Evolutionary conservation across 2,329 filamentous ascomycete species (phyloP), one percentile per base, ranked within the genome.

Genomic region (Tolypocladium endophyticum): DNA sequence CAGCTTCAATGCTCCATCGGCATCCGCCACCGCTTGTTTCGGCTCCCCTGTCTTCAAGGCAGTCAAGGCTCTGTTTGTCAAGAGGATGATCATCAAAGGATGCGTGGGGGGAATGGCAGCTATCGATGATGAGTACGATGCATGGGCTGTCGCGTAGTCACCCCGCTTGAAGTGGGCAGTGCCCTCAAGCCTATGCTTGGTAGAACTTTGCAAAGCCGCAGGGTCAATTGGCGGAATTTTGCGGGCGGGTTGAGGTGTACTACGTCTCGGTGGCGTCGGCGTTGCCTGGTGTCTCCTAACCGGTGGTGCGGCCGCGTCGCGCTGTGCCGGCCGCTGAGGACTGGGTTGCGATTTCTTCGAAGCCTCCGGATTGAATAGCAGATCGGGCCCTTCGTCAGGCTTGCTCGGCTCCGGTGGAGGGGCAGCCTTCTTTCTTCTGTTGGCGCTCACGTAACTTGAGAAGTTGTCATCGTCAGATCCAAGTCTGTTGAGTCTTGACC

Each of bases 141-240:
- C 80, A 68, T 97, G 91, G 0, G 94, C 94, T 12, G 89, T 83
- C 23, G 90, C 88, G 72, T 91, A 99, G 72, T 99, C 94, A 39
- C 94, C 94, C 41, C 90, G 86, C 74, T 97, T 97, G 77, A 96
- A 97, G 64, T 95, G 89, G 58, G 89, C 87, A 12, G 92, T 90
- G 23, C 93, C 94, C 63, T 87, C 86, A 55, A 87, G 81, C 18
- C 94, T 88, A 67, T 94, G 85, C 55, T 84, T 81, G n/a, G 88
- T 87, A 12, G 91, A 96, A 4, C 84, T 84, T 63, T 87, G 83
- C 23, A 97, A 79, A 0, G 87, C 86, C 8, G 85, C 81, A 1
- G 86, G 76, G 4, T 89, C 87, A 16, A 95, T 77, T 1, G 81
- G 70, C 1, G 93, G 92, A 39, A 89, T 78, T 41, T 80, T 79